These are phyloP conservation scores for Zizania latifolia DNA, from an alignment of 176 grass and related monocot species.

Conservation along the genomic window DNA sequence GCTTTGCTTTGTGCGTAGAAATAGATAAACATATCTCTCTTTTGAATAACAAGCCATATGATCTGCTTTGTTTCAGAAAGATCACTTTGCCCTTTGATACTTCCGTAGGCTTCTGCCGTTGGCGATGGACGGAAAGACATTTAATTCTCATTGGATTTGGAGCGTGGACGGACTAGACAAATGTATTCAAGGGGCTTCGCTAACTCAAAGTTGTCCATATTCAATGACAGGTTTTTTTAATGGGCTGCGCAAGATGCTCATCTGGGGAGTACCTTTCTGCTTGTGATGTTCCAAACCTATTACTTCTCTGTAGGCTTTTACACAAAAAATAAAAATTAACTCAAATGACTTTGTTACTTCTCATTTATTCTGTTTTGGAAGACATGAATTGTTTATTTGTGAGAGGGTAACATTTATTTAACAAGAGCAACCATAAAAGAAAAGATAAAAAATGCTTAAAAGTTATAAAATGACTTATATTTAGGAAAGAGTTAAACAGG, in stretches of 20 bases:
- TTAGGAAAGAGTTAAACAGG: too few species aligned
- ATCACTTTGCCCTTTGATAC: background rate
- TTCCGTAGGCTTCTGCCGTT: constrained; percentile 17
- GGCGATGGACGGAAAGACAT: constrained; percentile 13
- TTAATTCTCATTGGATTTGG: constrained; percentile 23
- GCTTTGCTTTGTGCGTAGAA: constrained; percentile 12
- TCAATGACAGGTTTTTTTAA: constrained; percentile 19
- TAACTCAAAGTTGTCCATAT: constrained; percentile 23
- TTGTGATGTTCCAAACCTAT: constrained; percentile 25
- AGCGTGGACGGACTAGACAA: constrained; percentile 9
- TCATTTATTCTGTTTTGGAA: too few species aligned
- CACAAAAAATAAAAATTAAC: too few species aligned
- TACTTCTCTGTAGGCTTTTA: too few species aligned
- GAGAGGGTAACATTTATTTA: too few species aligned
- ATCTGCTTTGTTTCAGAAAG: constrained; percentile 22
- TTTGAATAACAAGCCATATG: constrained; percentile 32
- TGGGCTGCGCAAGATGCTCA: background rate
- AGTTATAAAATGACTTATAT: too few species aligned
- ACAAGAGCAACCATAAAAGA: too few species aligned
- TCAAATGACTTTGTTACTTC: too few species aligned
- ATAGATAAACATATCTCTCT: constrained; percentile 17
- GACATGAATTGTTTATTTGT: too few species aligned
- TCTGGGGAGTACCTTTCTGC: background rate
- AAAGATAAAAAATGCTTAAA: too few species aligned
- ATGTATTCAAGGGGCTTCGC: constrained; percentile 23